phyloP scores from a whole-genome alignment of 176 grass and related monocot species.

The Aechmea fasciata region DNA sequence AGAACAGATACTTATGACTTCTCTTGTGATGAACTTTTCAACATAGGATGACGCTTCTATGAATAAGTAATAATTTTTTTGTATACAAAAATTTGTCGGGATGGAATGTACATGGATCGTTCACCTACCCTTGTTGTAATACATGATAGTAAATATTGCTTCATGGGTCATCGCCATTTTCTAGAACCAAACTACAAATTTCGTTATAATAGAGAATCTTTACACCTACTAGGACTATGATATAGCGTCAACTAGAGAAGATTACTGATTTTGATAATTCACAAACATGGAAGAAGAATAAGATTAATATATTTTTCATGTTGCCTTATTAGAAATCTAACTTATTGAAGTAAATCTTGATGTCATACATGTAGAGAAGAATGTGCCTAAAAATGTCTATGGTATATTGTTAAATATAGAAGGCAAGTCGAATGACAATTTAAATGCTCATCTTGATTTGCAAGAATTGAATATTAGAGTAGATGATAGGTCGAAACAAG shows the following conservation, averaged over 20 bases:
- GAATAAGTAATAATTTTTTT: background rate
- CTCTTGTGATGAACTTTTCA: conserved; percentile 6
- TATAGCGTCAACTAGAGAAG: background rate
- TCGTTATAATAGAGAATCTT: background rate
- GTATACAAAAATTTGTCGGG: background rate
- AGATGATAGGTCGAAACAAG: background rate
- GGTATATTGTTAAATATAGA: conserved; percentile 7
- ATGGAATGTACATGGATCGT: background rate
- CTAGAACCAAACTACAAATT: too few relatives aligned
- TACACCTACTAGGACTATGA: background rate
- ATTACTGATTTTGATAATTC: background rate
- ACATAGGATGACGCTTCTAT: background rate
- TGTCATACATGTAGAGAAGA: conserved; percentile 26
- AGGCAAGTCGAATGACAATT: background rate
- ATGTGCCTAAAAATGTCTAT: conserved; percentile 15
- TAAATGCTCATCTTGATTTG: background rate
- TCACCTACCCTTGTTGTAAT: background rate
- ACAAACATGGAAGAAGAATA: conserved; percentile 15
- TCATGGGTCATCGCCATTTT: too few relatives aligned
- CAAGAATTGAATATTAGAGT: background rate
- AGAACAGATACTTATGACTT: conserved; percentile 3
- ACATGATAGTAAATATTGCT: too few relatives aligned
- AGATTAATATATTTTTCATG: conserved; percentile 8
- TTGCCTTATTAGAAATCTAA: conserved; percentile 12
- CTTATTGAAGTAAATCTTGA: conserved; percentile 9